Base-by-base conservation (phyloP, 257 asterid genomes). In the Solanum paucissectum region DNA sequence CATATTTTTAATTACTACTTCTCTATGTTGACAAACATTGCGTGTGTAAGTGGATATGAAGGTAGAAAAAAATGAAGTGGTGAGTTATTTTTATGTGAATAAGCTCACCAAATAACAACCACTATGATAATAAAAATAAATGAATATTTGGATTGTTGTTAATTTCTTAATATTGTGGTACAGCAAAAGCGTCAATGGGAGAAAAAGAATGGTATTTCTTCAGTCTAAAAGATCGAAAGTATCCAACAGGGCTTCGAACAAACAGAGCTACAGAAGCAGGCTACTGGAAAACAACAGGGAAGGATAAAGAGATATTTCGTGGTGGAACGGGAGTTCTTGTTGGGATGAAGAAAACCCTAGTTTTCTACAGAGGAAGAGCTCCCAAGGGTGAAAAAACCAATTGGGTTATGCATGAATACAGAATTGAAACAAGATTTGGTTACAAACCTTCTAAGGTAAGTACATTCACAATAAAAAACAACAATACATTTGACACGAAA, bases 181-280 rank as follows among this genome's bases (percentile, higher is more conserved):
- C 52, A 83, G 87, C 55, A 14, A 83, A 83, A 83, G 87, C 75
- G 9, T 83, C 87, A 12, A 83, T 74, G 86, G 44, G 83, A 33
- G 76, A 60, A 33, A 62, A 58, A 10, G 58, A 58, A 79, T 74
- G 69, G 76, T 79, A 76, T 60, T 87, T 79, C 79, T 87, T 21
- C 6, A 79, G 72, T 18, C 49, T 21, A 11, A 79, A 58, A 87
- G 75, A 74, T 49, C 29, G 40, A 3, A 87, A 55, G 76, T 87
- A 37, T 16, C 87, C 75, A 36, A 83, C 87, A 14, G 87, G 87
- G 0, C 87, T 83, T 52, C 75, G 87, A 1, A 83, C 87, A 20
- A 83, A 83, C n/a, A 33, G 87, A 83, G 87, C 87, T 3, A 83
- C 87, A 60, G 87, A 83, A 36, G 87, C 87, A 9, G 69, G 69